Percentiles rank a stretch among this genome's conserved stretches.
phyloP scores from a whole-genome alignment of 345 rosid species.

The Eucalyptus erythrocorys region DNA sequence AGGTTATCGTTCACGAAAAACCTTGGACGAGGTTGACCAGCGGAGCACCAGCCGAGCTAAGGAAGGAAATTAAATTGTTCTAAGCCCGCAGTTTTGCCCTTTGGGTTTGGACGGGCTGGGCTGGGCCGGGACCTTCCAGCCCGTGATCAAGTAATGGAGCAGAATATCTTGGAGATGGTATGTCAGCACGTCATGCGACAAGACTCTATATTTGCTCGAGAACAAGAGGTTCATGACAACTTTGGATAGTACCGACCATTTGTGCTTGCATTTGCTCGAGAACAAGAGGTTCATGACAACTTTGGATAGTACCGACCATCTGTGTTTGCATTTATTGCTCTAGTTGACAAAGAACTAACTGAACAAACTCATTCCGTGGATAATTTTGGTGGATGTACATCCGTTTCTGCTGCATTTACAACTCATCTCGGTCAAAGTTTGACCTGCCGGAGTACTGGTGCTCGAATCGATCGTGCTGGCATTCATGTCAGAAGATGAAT shows the following conservation, averaged over 20 bases:
- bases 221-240: neutral
- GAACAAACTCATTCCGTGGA: neutral
- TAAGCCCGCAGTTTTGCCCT: neutral
- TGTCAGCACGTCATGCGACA: accelerated
- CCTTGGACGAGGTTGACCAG: neutral
- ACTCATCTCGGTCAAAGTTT: neutral
- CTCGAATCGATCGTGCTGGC: neutral
- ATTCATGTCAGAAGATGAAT: neutral
- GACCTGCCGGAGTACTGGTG: neutral
- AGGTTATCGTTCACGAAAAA: neutral
- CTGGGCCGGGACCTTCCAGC: neutral
- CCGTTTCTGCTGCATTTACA: neutral
- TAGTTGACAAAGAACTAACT: neutral
- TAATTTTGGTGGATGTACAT: neutral
- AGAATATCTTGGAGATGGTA: neutral
- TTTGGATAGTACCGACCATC: too few relatives aligned
- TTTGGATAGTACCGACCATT: neutral
- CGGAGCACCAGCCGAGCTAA: neutral
- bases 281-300: neutral
- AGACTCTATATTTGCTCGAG: neutral
- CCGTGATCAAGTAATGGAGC: neutral
- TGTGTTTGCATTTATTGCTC: neutral
- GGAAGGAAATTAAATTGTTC: neutral
- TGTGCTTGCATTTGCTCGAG: neutral
- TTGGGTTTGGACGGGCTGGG: neutral